A percentile compares a stretch with the other conserved stretches of the same genome.
phyloP scores from a whole-genome alignment of 2,329 filamentous ascomycete species.

The Trichophyton verrucosum region DNA sequence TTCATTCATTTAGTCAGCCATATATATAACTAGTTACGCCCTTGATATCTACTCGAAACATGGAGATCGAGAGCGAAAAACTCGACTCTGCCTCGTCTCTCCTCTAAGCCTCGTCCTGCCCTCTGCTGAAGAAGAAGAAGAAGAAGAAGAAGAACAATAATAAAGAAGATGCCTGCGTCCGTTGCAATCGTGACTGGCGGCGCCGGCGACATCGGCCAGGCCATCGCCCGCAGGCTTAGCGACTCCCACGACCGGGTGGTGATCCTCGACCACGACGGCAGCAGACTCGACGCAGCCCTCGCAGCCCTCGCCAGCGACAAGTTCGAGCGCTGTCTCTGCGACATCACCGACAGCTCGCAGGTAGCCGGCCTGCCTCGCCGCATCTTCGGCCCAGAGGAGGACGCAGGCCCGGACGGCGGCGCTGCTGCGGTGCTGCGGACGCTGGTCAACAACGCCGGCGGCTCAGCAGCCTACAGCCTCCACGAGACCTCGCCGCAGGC shows the following conservation, averaged over 20 bases:
- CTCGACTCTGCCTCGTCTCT: too few species aligned
- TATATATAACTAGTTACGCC: too few species aligned
- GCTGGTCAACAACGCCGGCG: slow-evolving; percentile 21
- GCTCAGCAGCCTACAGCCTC: slow-evolving; percentile 15
- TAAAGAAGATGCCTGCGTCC: not conserved
- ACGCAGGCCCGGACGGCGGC: not conserved
- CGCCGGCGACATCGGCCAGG: slow-evolving; percentile 18
- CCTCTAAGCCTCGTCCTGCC: too few species aligned
- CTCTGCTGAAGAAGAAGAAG: too few species aligned
- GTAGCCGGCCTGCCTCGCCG: slow-evolving; percentile 11
- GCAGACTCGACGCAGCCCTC: slow-evolving; percentile 11
- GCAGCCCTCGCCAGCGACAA: slow-evolving; percentile 11
- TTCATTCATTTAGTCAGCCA: too few species aligned
- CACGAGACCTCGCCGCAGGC: slow-evolving; percentile 14
- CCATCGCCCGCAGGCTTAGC: slow-evolving; percentile 17
- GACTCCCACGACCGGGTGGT: slow-evolving; percentile 16
- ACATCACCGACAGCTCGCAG: slow-evolving; percentile 17
- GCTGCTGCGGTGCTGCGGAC: slow-evolving; percentile 11
- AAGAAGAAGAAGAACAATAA: too few species aligned
- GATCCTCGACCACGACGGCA: slow-evolving; percentile 16
- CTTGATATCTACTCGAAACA: too few species aligned
- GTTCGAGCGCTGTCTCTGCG: slow-evolving; percentile 14
- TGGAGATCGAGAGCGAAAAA: too few species aligned
- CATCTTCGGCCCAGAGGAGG: slow-evolving; percentile 2
- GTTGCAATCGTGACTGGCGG: slow-evolving; percentile 20